Base-by-base conservation (phyloP, 2,329 filamentous ascomycete species). In the Trichoderma sp. region DNA sequence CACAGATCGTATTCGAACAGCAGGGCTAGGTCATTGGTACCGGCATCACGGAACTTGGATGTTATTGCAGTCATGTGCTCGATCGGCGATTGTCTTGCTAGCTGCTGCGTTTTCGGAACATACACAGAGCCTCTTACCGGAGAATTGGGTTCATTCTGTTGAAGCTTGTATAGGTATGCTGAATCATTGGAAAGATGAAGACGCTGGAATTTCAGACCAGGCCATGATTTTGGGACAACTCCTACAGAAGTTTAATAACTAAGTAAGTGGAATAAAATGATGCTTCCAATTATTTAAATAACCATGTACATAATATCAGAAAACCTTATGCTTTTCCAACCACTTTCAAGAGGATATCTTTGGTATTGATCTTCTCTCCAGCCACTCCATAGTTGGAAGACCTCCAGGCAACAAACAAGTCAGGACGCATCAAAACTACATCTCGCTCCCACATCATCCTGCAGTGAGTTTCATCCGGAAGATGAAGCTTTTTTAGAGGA, bases 61-160 rank as follows among this genome's bases (percentile, higher is more conserved):
- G 58, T 14, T 62, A 39, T 39, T 39, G 58, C 58, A 62, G 21
- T 62, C 58, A 15, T 62, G 58, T 39, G 58, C 34, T 28, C 58
- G 58, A 24, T 28, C 21, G 26, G 34, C 34, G 7, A 34, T 62
- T 4, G n/a, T 62, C n/a, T 62, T 62, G 3, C 12, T 62, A 14
- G 32, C 58, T 21, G 32, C 32, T 36, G 32, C 58, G 0, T 36
- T 36, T 39, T 62, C 58, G 12, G 21, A 39, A 15, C 58, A 62
- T 18, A 34, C 58, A 18, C 32, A 28, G n/a, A 39, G 1, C 14
- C 32, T 62, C 21, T 26, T 62, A 9, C 32, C 32, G 12, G 32
- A 62, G 0, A 26, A 62, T 3, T 62, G 58, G 58, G 11, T 2
- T 24, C 8, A 24, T 1, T 24, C 21, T 5, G 58, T 34, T 9